These are phyloP conservation scores for Myxozyma neotropica DNA, from an alignment of 805 yeast genomes.

Conservation along the genomic window DNA sequence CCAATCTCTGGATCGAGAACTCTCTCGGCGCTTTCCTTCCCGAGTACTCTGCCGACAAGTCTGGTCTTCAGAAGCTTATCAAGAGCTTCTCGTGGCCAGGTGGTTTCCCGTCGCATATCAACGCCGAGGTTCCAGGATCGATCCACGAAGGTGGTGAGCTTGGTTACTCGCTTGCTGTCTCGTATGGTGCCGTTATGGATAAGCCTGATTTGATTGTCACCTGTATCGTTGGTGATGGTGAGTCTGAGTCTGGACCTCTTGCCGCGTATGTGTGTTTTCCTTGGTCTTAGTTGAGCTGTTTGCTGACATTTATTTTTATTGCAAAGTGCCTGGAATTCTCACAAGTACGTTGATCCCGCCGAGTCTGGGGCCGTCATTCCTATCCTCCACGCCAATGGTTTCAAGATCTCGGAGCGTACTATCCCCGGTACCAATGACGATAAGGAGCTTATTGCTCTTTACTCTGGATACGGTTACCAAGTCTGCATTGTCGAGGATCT, in stretches of 20 bases:
- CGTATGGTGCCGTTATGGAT: constrained; percentile 35
- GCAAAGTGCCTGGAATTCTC: constrained; percentile 34
- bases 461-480: constrained; percentile 34
- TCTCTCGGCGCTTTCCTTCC: constrained; percentile 30
- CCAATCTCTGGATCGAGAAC: constrained; percentile 34
- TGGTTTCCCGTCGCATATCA: constrained; percentile 35
- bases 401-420: constrained; percentile 35
- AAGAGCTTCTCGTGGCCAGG: constrained; percentile 34
- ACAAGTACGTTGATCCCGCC: constrained; percentile 34
- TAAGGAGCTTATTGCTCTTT: constrained; percentile 32
- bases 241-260: constrained; percentile 36
- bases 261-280: constrained; percentile 21
- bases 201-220: constrained; percentile 32
- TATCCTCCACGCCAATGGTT: constrained; percentile 34
- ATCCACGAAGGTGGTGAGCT: constrained; percentile 37
- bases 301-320: not conserved
- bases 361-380: constrained; percentile 36
- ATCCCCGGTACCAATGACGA: constrained; percentile 34
- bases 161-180: constrained; percentile 35
- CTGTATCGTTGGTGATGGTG: constrained; percentile 35
- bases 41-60: constrained; percentile 23
- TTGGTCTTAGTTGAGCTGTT: not conserved
- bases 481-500: constrained; percentile 31
- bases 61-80: constrained; percentile 29
- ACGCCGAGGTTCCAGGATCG: constrained; percentile 35